phyloP scores from a whole-genome alignment of 2,329 filamentous ascomycete genomes.

The Calonectria ilicicola region DNA sequence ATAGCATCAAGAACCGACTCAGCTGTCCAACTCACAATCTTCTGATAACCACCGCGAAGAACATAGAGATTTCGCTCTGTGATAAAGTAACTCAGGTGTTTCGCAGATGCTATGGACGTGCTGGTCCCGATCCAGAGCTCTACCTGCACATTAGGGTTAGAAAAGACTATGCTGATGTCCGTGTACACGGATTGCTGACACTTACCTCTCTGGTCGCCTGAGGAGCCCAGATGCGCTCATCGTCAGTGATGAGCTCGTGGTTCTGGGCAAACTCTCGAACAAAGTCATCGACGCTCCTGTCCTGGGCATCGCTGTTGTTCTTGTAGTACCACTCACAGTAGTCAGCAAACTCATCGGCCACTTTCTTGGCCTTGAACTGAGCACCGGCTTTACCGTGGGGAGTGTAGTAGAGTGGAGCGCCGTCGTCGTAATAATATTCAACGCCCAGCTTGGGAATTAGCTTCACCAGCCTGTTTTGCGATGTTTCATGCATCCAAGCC shows the following conservation, averaged over 20 bases:
- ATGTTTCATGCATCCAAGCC: conserved; percentile 26
- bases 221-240: conserved; percentile 22
- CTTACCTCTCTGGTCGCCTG: conserved; percentile 19
- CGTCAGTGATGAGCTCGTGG: conserved; percentile 21
- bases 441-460: conserved; percentile 24
- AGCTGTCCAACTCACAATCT: conserved; percentile 20
- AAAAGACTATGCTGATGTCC: background rate
- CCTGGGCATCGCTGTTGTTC: conserved; percentile 9
- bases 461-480: conserved; percentile 25
- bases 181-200: background rate
- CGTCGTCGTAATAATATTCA: conserved; percentile 26
- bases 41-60: conserved; percentile 20
- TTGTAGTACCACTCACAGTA: conserved; percentile 19
- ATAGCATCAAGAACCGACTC: conserved; percentile 20
- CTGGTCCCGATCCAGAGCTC: conserved; percentile 24
- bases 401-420: conserved; percentile 22
- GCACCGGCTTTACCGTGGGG: conserved; percentile 16
- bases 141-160: background rate
- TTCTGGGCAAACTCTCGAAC: conserved; percentile 20
- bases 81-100: conserved; percentile 22
- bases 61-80: conserved; percentile 25
- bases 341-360: conserved; percentile 25
- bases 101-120: conserved; percentile 18
- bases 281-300: conserved; percentile 18
- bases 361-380: conserved; percentile 27